A percentile compares a stretch with the other conserved stretches of the same genome.
Evolutionary conservation across 805 yeast species (phyloP).

Genomic region (Spathaspora arborariae): DNA sequence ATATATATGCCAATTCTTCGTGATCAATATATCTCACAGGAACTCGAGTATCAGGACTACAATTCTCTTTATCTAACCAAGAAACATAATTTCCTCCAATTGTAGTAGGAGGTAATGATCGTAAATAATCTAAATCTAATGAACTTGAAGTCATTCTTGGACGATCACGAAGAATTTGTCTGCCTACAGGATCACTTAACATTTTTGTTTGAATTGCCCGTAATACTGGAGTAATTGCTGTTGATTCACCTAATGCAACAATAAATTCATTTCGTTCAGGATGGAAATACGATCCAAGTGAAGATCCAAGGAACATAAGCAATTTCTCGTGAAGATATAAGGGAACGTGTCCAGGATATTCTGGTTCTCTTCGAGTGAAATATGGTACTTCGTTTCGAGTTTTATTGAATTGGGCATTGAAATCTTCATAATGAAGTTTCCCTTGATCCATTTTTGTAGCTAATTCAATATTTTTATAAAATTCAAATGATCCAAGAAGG

Average conservation of each 20-base stretch:
- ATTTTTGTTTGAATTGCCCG: conserved; percentile 61
- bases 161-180: conserved; percentile 70
- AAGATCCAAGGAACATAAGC: conserved; percentile 66
- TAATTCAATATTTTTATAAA: conserved; percentile 44
- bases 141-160: conserved; percentile 80
- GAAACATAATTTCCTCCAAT: conserved; percentile 75
- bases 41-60: conserved; percentile 89
- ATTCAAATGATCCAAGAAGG: conserved; percentile 25
- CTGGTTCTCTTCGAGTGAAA: conserved; percentile 39
- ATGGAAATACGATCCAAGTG: conserved; percentile 71
- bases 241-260: conserved; percentile 85
- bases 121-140: conserved; percentile 58
- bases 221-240: conserved; percentile 72
- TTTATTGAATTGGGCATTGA: conserved; percentile 27
- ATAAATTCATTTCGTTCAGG: conserved; percentile 75
- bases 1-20: conserved; percentile 87
- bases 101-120: conserved; percentile 59
- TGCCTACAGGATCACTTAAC: conserved; percentile 73
- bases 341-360: conserved; percentile 79
- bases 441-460: conserved; percentile 61
- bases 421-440: conserved; percentile 36
- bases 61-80: conserved; percentile 85
- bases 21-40: conserved; percentile 85
- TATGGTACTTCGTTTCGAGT: conserved; percentile 19
- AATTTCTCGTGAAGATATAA: conserved; percentile 58